Base-by-base conservation (phyloP, 2,329 filamentous ascomycete species). In the Cordyceps cateniannulata region DNA sequence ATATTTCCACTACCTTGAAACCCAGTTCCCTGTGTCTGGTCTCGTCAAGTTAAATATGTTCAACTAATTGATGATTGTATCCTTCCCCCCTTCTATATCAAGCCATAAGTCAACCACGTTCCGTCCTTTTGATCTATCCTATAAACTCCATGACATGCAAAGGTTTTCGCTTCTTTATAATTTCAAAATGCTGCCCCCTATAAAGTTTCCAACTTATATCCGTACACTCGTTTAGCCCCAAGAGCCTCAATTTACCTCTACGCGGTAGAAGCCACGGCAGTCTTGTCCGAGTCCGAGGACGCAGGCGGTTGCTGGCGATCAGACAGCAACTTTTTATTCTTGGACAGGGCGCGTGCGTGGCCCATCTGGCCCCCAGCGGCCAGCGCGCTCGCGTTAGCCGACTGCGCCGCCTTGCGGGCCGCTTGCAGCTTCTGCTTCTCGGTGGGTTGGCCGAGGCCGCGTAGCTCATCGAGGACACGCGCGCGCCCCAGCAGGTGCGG, bases 401-500 rank as follows among this genome's bases (percentile, higher is more conserved):
- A 59, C 49, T 53, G 58, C 61, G 66, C 68, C 22, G 67, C 69
- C 65, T 70, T 66, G 57, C 68, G 65, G n/a, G 66, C 65, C 25
- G 73, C 73, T 65, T 72, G 72, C 47, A 61, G 62, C 55, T 76
- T 77, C 50, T 60, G 49, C 40, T 60, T 60, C 20, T 14, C 58
- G 10, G 73, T 65, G 22, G 83, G 80, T 9, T 79, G 77, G 61
- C 83, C 80, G 59, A 91, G 77, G 18, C 82, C 84, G 16, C 91
- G 75, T 35, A 80, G 77, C 59, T 79, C 71, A 69, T 97, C 93
- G 4, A 87, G 78, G 7, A 84, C 81, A 49, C 78, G 78, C 0
- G 93, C 93, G 62, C 78, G 74, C 35, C 85, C 81, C 22, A 85
- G 68, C 49, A 96, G 73, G 61, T 87, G 80, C 2, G 85, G 79